These are phyloP conservation scores for Pyrenochaeta sp. DNA, from an alignment of 2,329 filamentous ascomycete genomes.

Conservation along the genomic window DNA sequence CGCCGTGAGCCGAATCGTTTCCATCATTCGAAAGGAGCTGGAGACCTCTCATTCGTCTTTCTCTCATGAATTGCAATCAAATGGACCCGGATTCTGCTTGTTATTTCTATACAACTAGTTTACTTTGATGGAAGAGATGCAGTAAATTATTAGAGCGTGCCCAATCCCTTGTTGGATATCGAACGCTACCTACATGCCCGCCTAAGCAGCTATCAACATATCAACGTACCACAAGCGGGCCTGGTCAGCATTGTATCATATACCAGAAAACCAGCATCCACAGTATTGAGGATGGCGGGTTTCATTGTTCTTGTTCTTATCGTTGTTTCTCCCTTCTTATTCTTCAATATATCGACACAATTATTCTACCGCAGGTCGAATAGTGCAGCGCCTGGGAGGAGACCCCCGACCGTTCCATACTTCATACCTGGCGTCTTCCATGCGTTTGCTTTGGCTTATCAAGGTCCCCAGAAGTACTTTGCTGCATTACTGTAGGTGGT, in stretches of 20 bases:
- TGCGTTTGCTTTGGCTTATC: conserved; percentile 21
- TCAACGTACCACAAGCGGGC: too few relatives aligned
- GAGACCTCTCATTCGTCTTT: not conserved
- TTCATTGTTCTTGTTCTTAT: not conserved
- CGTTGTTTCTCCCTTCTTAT: conserved; percentile 23
- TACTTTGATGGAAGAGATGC: too few relatives aligned
- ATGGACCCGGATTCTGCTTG: not conserved
- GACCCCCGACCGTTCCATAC: conserved; percentile 34
- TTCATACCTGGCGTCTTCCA: conserved; percentile 31
- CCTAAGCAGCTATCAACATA: too few relatives aligned
- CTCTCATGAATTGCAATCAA: not conserved
- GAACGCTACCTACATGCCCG: too few relatives aligned
- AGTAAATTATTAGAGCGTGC: too few relatives aligned
- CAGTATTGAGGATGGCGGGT: not conserved
- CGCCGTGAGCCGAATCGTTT: not conserved
- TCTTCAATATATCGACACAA: conserved; percentile 26
- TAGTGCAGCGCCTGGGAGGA: conserved; percentile 14
- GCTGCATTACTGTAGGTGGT: conserved; percentile 30
- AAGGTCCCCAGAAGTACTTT: conserved; percentile 31
- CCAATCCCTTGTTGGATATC: too few relatives aligned
- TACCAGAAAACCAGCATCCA: not conserved
- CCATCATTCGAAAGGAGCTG: not conserved
- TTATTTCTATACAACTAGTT: not conserved
- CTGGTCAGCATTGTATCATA: too few relatives aligned
- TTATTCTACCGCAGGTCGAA: conserved; percentile 25